Evolutionary conservation across 1,284 basidiomycete genomes (phyloP).

Genomic region (Trametes polyzona): DNA sequence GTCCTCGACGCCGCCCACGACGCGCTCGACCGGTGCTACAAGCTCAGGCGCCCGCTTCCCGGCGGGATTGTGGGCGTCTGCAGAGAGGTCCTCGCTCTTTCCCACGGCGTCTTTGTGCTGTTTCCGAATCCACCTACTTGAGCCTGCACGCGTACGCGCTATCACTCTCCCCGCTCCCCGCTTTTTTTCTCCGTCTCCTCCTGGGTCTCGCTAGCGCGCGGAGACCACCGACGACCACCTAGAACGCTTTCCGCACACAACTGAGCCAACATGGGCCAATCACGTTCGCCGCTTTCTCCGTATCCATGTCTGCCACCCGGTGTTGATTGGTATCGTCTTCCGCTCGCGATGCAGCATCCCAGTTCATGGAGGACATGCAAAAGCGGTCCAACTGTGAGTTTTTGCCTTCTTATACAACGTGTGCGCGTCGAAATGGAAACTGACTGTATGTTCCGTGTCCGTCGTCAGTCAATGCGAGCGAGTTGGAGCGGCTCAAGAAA

Average conservation of each 20-base stretch:
- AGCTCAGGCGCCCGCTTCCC: slow-evolving; percentile 16
- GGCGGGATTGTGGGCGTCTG: not conserved
- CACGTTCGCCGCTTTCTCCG: slow-evolving; percentile 56
- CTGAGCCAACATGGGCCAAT: slow-evolving; percentile 65
- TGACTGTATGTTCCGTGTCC: slow-evolving; percentile 2
- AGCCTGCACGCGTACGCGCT: slow-evolving; percentile 20
- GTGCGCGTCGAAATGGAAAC: not conserved
- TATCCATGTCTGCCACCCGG: not conserved
- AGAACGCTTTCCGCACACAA: not conserved
- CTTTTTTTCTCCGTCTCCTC: not conserved
- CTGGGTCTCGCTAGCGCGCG: not conserved
- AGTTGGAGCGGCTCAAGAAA: slow-evolving; percentile 95
- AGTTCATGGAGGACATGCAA: slow-evolving; percentile 95
- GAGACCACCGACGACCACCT: not conserved
- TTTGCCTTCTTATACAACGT: not conserved
- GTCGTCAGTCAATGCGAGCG: slow-evolving; percentile 81
- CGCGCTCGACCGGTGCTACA: slow-evolving; percentile 12
- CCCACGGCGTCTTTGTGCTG: slow-evolving; percentile 28
- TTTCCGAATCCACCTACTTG: not conserved
- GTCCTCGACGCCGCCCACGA: slow-evolving; percentile 21
- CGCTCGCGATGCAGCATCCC: slow-evolving; percentile 62
- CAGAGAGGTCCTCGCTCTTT: slow-evolving; percentile 8
- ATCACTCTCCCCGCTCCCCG: slow-evolving; percentile 7
- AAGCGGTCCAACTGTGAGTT: slow-evolving; percentile 87
- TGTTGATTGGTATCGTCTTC: slow-evolving; percentile 15